Evolutionary conservation across 139 green algal genomes (phyloP), one percentile per base, ranked within the genome.

Genomic region (Trebouxia sp.): DNA sequence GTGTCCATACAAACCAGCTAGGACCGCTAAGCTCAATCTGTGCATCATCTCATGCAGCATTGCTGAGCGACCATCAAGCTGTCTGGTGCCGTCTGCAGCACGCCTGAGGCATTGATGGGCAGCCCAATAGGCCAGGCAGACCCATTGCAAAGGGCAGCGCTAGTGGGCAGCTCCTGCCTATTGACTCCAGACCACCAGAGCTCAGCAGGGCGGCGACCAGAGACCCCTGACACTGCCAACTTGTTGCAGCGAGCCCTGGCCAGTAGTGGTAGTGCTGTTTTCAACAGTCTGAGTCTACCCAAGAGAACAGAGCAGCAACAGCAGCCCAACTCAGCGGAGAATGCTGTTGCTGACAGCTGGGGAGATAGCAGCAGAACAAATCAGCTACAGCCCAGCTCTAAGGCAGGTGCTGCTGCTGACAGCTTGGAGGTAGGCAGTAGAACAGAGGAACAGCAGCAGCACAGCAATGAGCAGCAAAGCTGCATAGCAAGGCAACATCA

Each of bases 141-240:
- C 9, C 58, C 28, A 26, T 22, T 39, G 9, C 58, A 41, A 42
- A 41, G 30, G 7, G 28, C 30, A 43, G 58, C 58, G 22, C 58
- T n/a, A 17, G 28, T 10, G 20, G 58, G 58, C 11, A 69, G 58
- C 28, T 69, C 24, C 30, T 69, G 10, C 58, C 47, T 11, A 26
- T 53, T 17, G 20, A 69, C 58, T 17, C 58, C 58, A 5, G 58
- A 69, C 24, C 58, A 69, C 8, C 58, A 69, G 41, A 30, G 9
- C 30, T 30, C 30, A 12, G 5, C 28, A 1, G 58, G 58, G 24
- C 58, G 30, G 47, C 30, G 26, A 20, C 66, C 66, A 8, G 39
- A 32, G 38, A 76, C 66, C 66, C 66, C 66, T 53, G 39, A 48
- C 24, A 76, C 66, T 3, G 66, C 66, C 66, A 76, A 55, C 6